Percentiles rank a stretch among this genome's conserved stretches.
Conservation (phyloP, 1,284 basidiomycete genomes). For the Stygiomarasmius scandens region DNA sequence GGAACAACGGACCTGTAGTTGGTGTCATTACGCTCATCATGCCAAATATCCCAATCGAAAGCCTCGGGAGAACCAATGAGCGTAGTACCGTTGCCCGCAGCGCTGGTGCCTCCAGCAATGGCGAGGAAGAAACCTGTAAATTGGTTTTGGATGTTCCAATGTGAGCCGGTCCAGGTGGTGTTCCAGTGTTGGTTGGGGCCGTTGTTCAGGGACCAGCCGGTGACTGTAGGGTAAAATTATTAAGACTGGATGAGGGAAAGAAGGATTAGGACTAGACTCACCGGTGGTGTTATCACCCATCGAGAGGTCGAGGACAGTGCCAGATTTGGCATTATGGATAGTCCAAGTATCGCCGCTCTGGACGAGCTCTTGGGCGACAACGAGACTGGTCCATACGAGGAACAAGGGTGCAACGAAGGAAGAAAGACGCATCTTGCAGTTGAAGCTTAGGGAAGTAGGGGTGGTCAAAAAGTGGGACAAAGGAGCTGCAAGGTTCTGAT, state of each 20-base stretch:
- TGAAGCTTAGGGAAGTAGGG: not conserved
- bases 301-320: constrained; percentile 18
- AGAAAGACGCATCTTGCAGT: not conserved
- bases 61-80: constrained; percentile 13
- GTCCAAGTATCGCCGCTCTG: constrained; percentile 12
- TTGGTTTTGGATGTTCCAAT: constrained; percentile 17
- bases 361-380: constrained; percentile 4
- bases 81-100: constrained; percentile 7
- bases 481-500: too few relatives aligned
- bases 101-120: constrained; percentile 4
- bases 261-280: not conserved
- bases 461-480: too few relatives aligned
- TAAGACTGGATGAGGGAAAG: not conserved
- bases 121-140: constrained; percentile 11
- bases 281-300: constrained; percentile 15
- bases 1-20: constrained; percentile 12
- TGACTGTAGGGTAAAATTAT: constrained; percentile 5
- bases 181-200: constrained; percentile 18
- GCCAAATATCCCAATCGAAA: constrained; percentile 20
- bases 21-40: constrained; percentile 16
- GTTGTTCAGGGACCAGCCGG: constrained; percentile 13
- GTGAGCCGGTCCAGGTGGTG: constrained; percentile 10
- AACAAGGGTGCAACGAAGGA: not conserved
- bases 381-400: not conserved
- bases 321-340: constrained; percentile 18